phyloP scores from a whole-genome alignment of 176 grass and related monocot species.

The Canna indica region DNA sequence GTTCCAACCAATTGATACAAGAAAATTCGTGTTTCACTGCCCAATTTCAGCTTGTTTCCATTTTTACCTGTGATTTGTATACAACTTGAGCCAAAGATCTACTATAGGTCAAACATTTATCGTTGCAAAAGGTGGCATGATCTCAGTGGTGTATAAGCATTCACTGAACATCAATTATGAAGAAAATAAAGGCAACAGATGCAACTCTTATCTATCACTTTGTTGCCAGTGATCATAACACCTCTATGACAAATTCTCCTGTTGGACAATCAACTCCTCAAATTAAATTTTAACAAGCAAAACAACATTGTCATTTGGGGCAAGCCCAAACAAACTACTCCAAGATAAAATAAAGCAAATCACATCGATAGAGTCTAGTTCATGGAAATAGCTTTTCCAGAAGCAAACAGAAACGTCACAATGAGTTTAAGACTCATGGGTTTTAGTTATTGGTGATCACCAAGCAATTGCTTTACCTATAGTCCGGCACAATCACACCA shows the following conservation, averaged over 20 bases:
- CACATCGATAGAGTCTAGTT: neutral
- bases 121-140: neutral
- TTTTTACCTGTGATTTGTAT: conserved; percentile 54
- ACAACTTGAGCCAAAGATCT: neutral
- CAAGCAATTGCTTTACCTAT: no score
- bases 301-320: neutral
- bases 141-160: neutral
- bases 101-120: neutral
- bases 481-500: no score
- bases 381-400: neutral
- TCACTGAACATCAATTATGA: neutral
- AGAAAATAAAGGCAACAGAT: neutral
- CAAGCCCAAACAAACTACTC: neutral
- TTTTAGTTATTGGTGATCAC: no score
- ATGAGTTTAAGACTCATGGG: no score
- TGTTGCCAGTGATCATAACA: neutral
- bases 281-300: no score
- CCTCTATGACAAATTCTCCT: no score
- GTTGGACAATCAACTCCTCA: no score
- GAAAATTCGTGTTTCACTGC: conserved; percentile 57
- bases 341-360: neutral
- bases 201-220: neutral
- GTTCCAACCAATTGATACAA: conserved; percentile 99
- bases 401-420: neutral
- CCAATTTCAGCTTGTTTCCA: conserved; percentile 83